Base-by-base conservation (phyloP, 768 basidiomycete genomes). In the Agrocybe pediades region DNA sequence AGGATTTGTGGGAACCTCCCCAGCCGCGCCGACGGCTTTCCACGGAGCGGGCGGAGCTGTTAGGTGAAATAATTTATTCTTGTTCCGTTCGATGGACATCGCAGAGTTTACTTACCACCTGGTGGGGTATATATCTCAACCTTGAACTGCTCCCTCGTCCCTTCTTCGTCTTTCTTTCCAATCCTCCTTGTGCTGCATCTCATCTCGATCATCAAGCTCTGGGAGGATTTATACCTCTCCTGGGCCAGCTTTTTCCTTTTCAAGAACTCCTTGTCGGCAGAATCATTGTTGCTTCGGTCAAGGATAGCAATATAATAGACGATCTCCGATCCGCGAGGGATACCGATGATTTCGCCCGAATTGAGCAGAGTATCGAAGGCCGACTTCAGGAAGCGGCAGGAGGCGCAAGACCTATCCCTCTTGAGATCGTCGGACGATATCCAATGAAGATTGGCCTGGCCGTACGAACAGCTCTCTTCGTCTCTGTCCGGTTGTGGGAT, bases 401-500 rank as follows among this genome's bases (percentile, higher is more conserved):
- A 55, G 17, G 40, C 21, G 42, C 57, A 59, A 20, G 19, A 19
- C 13, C 21, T 23, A 43, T 59, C 42, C 30, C 52, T 55, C n/a
- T 45, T 29, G 6, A 59, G 51, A 48, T 52, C 53, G 30, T 29
- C 15, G 41, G 53, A 48, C 9, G 40, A 16, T 13, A 59, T 59
- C 57, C 57, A 59, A 25, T 59, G 54, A 9, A 53, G 40, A 9
- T 50, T 50, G 23, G 36, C 23, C 25, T 59, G 57, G 43, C 57
- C 57, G 25, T 47, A 42, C 16, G 57, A 59, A 39, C 57, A 55
- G 36, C 49, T 24, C 13, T 46, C 41, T 2, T 40, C 53, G 20
- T 59, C 50, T 39, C 55, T 59, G 50, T 59, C 53, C 1, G 57
- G 57, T 23, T 58, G 57, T 13, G 57, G 57, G 39, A 58, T 51